A percentile compares a stretch with the other conserved stretches of the same genome.
Evolutionary conservation across 192 early-diverging fungal genomes (phyloP).

Genomic region (Rhizophagus sp.): DNA sequence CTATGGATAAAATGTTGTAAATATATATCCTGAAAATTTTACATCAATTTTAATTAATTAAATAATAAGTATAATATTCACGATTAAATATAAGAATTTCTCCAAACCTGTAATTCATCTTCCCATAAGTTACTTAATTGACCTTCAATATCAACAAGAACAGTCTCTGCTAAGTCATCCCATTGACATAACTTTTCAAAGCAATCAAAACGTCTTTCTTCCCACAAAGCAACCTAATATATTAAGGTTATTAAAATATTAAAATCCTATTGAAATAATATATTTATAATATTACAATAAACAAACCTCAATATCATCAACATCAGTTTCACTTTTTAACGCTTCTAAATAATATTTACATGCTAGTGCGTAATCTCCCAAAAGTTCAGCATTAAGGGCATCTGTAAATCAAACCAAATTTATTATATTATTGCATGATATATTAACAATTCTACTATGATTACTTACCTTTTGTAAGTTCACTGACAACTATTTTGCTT

Average conservation of each 20-base stretch:
- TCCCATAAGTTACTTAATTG: constrained; percentile 57
- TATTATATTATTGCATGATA: background rate
- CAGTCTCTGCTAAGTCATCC: constrained; percentile 55
- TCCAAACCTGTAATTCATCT: constrained; percentile 34
- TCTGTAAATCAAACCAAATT: background rate
- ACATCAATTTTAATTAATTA: background rate
- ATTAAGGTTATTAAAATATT: too few species aligned
- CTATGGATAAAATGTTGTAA: constrained; percentile 57
- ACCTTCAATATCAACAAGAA: constrained; percentile 54
- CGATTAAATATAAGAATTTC: background rate
- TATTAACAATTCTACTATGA: background rate
- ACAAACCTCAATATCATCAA: constrained; percentile 41
- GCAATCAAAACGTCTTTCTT: constrained; percentile 58
- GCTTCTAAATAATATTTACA: constrained; percentile 43
- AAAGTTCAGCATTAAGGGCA: constrained; percentile 63
- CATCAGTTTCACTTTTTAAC: constrained; percentile 38
- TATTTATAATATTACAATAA: constrained; percentile 15
- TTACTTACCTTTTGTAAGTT: constrained; percentile 41
- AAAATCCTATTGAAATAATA: background rate
- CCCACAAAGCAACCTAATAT: constrained; percentile 36
- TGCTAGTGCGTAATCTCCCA: constrained; percentile 60
- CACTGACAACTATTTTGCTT: constrained; percentile 50
- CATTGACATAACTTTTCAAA: constrained; percentile 63
- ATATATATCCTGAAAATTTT: constrained; percentile 44
- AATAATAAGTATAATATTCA: background rate